phyloP scores from a whole-genome alignment of 345 rosid genomes.

The Mangifera indica region DNA sequence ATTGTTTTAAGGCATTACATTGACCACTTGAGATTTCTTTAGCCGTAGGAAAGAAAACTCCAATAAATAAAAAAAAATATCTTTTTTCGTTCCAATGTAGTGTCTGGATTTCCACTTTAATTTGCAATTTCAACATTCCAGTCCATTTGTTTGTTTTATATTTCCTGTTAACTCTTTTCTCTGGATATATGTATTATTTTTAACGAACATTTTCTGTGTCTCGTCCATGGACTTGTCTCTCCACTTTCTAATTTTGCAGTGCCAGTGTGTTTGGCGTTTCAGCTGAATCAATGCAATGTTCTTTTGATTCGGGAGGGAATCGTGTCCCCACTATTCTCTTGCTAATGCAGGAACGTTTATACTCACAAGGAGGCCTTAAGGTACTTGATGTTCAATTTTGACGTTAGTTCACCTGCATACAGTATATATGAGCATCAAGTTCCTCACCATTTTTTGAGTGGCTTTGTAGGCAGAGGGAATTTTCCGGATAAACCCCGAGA shows the following conservation, averaged over 20 bases:
- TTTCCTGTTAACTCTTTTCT: background rate
- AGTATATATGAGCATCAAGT: background rate
- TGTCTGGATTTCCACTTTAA: background rate
- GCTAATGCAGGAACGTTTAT: conserved; percentile 82
- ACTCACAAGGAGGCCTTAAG: conserved; percentile 80
- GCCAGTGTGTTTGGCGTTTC: conserved; percentile 97
- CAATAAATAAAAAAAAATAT: background rate
- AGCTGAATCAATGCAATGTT: conserved; percentile 94
- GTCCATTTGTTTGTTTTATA: background rate
- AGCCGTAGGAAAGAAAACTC: background rate
- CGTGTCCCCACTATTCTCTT: conserved; percentile 94
- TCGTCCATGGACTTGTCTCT: conserved; percentile 16
- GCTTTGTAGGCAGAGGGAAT: conserved; percentile 81
- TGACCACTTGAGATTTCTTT: background rate
- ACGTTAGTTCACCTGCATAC: background rate
- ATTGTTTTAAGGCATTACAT: background rate
- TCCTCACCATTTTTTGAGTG: conserved; percentile 13
- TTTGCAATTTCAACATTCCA: background rate
- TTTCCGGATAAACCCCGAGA: conserved; percentile 94
- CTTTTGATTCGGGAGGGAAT: conserved; percentile 71
- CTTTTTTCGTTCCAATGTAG: background rate
- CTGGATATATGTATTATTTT: background rate
- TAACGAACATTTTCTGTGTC: background rate
- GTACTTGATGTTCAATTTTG: conserved; percentile 29
- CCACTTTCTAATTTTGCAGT: conserved; percentile 40